Evolutionary conservation across 495 filamentous ascomycete species (phyloP).

Genomic region (Penicillium diatomitis): DNA sequence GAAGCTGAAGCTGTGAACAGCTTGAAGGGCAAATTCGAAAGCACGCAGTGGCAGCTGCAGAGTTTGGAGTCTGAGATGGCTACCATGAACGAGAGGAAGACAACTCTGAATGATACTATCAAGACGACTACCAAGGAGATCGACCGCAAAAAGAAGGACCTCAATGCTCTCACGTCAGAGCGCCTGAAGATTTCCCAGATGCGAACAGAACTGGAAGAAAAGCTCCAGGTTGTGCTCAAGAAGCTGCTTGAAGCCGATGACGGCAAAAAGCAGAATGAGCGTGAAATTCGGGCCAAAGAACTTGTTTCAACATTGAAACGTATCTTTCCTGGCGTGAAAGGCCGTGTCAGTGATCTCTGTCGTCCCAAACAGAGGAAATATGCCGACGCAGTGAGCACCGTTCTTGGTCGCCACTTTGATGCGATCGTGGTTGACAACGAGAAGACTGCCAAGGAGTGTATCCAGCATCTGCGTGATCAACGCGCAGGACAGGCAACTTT

Average conservation of each 20-base stretch:
- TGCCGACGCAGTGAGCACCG: conserved; percentile 83
- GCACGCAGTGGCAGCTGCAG: conserved; percentile 58
- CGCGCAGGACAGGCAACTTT: conserved; percentile 79
- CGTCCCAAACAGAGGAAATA: conserved; percentile 95
- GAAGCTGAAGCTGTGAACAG: conserved; percentile 83
- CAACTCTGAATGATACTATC: conserved; percentile 46
- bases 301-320: conserved; percentile 78
- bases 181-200: conserved; percentile 68
- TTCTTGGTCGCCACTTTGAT: conserved; percentile 87
- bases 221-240: conserved; percentile 67
- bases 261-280: conserved; percentile 73
- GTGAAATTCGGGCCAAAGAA: conserved; percentile 66
- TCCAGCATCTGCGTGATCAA: conserved; percentile 88
- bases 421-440: conserved; percentile 94
- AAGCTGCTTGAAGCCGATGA: conserved; percentile 77
- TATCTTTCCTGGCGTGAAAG: conserved; percentile 84
- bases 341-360: conserved; percentile 84
- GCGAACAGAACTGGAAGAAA: conserved; percentile 83
- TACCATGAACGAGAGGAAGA: conserved; percentile 57
- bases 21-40: conserved; percentile 76
- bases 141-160: conserved; percentile 81
- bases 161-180: conserved; percentile 77
- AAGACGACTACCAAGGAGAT: conserved; percentile 67
- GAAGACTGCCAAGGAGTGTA: conserved; percentile 87
- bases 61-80: conserved; percentile 64